Evolutionary conservation across 768 basidiomycete genomes (phyloP).

Genomic region (Mycena pura): DNA sequence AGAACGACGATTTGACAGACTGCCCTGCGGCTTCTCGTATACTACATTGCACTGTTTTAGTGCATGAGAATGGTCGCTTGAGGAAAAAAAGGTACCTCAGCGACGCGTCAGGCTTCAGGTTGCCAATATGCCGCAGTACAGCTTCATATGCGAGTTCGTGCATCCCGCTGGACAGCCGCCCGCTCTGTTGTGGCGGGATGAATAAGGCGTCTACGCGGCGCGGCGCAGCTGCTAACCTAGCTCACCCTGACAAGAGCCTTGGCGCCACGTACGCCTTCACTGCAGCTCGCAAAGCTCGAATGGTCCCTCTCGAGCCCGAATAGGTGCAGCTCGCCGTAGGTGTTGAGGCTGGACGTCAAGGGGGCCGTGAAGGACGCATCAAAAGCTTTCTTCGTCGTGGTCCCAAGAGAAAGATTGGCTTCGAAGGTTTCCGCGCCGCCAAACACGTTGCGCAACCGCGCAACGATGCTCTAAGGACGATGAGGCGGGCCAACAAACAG

Average conservation of each 20-base stretch:
- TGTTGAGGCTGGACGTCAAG: conserved; percentile 63
- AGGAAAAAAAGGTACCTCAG: conserved; percentile 64
- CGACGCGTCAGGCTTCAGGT: conserved; percentile 77
- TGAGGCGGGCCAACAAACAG: not conserved
- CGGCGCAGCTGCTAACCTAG: conserved; percentile 50
- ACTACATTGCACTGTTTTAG: conserved; percentile 44
- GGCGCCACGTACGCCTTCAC: conserved; percentile 67
- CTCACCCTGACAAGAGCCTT: conserved; percentile 80
- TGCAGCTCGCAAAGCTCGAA: conserved; percentile 75
- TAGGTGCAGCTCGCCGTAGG: conserved; percentile 71
- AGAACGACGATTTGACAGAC: conserved; percentile 81
- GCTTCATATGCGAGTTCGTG: conserved; percentile 90
- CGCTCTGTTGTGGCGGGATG: conserved; percentile 40
- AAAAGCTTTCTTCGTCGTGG: conserved; percentile 86
- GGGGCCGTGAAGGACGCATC: conserved; percentile 72
- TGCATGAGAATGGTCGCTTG: not conserved
- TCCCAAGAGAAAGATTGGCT: conserved; percentile 83
- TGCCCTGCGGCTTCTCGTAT: conserved; percentile 86
- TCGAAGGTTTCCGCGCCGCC: conserved; percentile 91
- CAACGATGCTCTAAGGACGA: conserved; percentile 85
- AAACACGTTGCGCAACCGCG: conserved; percentile 84
- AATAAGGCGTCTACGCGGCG: conserved; percentile 27
- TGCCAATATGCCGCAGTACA: conserved; percentile 75
- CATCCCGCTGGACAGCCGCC: conserved; percentile 45
- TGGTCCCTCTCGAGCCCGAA: conserved; percentile 85